Conservation (phyloP, 306 rosid genomes). For the Prunus mira region DNA sequence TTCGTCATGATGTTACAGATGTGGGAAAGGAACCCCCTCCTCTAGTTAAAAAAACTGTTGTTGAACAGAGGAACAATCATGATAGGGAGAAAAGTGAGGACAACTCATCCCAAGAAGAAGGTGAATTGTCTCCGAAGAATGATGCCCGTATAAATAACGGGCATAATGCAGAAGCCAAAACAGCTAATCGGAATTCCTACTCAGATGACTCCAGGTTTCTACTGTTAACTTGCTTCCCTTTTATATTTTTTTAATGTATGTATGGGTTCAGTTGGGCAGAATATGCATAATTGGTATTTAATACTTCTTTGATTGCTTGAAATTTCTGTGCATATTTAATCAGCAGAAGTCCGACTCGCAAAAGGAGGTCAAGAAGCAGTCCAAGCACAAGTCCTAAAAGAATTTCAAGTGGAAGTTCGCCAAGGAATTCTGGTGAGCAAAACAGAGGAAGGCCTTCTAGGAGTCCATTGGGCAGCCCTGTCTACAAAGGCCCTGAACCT, state of each 20-base stretch:
- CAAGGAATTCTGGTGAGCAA: conserved; percentile 36
- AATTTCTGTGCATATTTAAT: conserved; percentile 18
- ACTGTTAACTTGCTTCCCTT: conserved; percentile 18
- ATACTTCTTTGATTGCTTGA: conserved; percentile 18
- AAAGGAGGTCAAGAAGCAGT: conserved; percentile 31
- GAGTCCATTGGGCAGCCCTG: conserved; percentile 44
- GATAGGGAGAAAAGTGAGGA: conserved; percentile 34
- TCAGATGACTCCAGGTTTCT: conserved; percentile 77
- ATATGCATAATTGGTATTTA: neutral
- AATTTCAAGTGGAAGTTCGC: conserved; percentile 37
- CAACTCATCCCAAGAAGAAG: conserved; percentile 73
- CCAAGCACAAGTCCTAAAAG: conserved; percentile 37
- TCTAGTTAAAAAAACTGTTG: conserved; percentile 22
- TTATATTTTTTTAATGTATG: neutral
- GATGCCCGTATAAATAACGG: conserved; percentile 45
- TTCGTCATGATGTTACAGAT: conserved; percentile 45
- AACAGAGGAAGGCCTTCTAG: conserved; percentile 33
- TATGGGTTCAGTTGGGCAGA: conserved; percentile 2
- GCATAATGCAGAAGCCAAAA: conserved; percentile 48
- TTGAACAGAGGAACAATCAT: conserved; percentile 32
- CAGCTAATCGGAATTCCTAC: conserved; percentile 37
- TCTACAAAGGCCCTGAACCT: conserved; percentile 42
- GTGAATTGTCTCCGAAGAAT: conserved; percentile 75
- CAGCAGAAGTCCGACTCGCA: conserved; percentile 53
- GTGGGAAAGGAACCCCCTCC: conserved; percentile 41